Base-by-base conservation (phyloP, 2,329 filamentous ascomycete genomes). In the Fusarium sp. region DNA sequence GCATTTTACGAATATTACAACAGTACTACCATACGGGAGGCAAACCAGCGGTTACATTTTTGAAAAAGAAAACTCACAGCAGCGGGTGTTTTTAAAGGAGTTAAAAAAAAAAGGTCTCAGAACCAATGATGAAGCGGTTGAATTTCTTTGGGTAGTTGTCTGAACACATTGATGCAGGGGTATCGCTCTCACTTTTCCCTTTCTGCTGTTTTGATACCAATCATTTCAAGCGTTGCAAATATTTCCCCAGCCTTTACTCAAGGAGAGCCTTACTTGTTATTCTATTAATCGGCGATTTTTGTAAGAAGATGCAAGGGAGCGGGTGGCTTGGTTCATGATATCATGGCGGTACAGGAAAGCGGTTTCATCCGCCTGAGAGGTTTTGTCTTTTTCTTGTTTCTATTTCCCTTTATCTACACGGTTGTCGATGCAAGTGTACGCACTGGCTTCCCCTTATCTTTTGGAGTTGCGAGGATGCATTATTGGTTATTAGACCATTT, bases 401-500 rank as follows among this genome's bases (percentile, higher is more conserved):
- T 26, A 21, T 60, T 62, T 59, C 52, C 26, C 66, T 57, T 61
- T 37, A 58, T 66, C 46, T 50, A 43, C 15, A 28, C 11, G 29
- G 21, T 38, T 37, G 23, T 18, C 15, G 24, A 38, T 24, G 21
- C 42, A 31, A 31, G 35, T 58, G 59, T 46, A 31, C 26, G 23
- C 29, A 41, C 12, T 26, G 24, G 15, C 43, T 44, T 37, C 33
- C 35, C 33, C 35, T 50, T 41, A 28, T 55, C 38, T 56, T 24
- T 21, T 29, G 67, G 57, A 49, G 28, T 28, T 50, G 16, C 41
- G 43, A 41, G 31, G 46, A 49, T 56, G 56, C 63, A 64, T 69
- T 61, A 65, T 49, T 49, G 68, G 74, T 73, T 75, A 31, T 43
- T 57, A 74, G 66, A 73, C 73, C 73, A 41, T 47, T 59, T 55